Evolutionary conservation across 306 rosid genomes (phyloP).

Genomic region (Vachellia collinsii): DNA sequence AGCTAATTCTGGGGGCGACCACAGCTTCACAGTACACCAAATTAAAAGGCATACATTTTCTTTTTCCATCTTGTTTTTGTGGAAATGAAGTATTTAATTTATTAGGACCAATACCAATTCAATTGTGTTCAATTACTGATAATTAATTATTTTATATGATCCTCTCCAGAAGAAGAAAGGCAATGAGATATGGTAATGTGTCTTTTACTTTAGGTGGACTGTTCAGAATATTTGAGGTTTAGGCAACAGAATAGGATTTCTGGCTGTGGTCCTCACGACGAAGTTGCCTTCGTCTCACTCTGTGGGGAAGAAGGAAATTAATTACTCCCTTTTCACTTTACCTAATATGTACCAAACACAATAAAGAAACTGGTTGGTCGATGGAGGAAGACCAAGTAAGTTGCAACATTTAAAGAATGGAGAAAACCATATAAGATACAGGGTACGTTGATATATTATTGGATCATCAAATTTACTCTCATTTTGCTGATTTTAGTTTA

Average conservation of each 20-base stretch:
- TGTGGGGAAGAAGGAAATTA: neutral
- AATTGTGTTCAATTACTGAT: neutral
- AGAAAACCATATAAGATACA: neutral
- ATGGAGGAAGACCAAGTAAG: neutral
- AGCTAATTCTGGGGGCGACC: slow-evolving; percentile 16
- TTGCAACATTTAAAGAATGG: neutral
- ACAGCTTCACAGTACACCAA: neutral
- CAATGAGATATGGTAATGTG: neutral
- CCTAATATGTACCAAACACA: neutral
- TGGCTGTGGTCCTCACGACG: neutral
- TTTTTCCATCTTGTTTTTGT: neutral
- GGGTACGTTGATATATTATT: neutral
- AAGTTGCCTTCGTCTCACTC: neutral
- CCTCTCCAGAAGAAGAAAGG: neutral
- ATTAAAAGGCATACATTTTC: neutral
- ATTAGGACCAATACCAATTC: neutral
- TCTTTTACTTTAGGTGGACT: neutral
- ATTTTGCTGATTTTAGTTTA: no score
- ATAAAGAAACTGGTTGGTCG: neutral
- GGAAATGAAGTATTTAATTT: neutral
- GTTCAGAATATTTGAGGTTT: neutral
- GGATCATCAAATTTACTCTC: no score
- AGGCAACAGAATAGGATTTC: neutral
- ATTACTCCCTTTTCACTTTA: neutral
- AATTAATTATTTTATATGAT: neutral